A percentile compares a stretch with the other conserved stretches of the same genome.
Conservation (phyloP, 352 stramenopile species). For the Pythium utonaiense region DNA sequence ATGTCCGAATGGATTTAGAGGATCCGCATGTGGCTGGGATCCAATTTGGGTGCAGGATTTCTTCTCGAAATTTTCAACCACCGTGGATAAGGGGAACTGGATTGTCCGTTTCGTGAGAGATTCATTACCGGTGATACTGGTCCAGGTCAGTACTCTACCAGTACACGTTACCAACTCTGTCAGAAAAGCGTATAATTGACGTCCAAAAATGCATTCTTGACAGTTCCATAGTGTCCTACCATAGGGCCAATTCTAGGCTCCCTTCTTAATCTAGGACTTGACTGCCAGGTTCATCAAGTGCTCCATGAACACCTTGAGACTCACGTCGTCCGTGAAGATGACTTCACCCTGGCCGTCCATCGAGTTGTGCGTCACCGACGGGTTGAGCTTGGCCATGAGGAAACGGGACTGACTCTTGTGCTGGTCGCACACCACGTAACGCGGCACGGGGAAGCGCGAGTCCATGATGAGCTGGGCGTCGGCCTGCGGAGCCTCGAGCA, state of each 20-base stretch:
- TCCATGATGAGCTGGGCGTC: slow-evolving; percentile 99
- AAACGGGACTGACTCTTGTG: slow-evolving; percentile 99
- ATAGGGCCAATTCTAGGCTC: not conserved
- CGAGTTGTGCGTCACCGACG: slow-evolving; percentile 96
- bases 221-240: not conserved
- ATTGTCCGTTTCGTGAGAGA: not conserved
- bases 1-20: not conserved
- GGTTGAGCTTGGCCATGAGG: slow-evolving; percentile 99
- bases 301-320: slow-evolving; percentile 99
- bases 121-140: too few relatives aligned
- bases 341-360: slow-evolving; percentile 92
- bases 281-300: slow-evolving; percentile 93
- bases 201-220: not conserved
- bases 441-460: slow-evolving; percentile 96
- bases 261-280: slow-evolving; percentile 54
- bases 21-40: not conserved
- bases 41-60: not conserved
- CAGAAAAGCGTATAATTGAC: not conserved
- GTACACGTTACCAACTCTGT: too few relatives aligned
- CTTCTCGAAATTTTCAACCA: not conserved
- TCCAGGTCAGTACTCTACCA: too few relatives aligned
- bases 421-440: slow-evolving; percentile 99
- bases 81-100: not conserved
- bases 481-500: slow-evolving; percentile 96
- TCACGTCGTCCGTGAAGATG: slow-evolving; percentile 99